These are phyloP conservation scores for Mycena latifolia DNA, from an alignment of 768 basidiomycete genomes.

Conservation along the genomic window DNA sequence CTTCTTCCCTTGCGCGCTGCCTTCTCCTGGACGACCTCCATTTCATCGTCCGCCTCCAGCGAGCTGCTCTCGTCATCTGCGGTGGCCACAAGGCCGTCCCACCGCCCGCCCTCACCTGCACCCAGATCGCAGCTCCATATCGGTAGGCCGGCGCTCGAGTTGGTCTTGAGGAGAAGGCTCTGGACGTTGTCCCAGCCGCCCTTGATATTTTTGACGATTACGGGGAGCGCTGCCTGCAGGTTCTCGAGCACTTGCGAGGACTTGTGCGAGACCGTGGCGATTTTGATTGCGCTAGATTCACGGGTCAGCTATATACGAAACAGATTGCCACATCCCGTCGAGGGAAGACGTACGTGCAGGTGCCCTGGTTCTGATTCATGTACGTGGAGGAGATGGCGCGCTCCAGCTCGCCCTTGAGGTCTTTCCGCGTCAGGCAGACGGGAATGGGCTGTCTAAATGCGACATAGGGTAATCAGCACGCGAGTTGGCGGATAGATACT, in stretches of 20 bases:
- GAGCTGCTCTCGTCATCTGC: constrained; percentile 44
- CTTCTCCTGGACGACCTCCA: constrained; percentile 39
- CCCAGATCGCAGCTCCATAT: constrained; percentile 90
- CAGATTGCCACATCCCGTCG: not conserved
- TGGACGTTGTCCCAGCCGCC: constrained; percentile 94
- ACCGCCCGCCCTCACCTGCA: constrained; percentile 67
- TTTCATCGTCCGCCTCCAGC: constrained; percentile 43
- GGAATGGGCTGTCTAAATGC: constrained; percentile 89
- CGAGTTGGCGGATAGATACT: not conserved
- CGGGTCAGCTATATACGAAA: not conserved
- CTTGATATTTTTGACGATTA: constrained; percentile 75
- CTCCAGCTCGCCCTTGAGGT: constrained; percentile 93
- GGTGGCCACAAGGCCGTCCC: constrained; percentile 60
- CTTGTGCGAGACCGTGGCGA: constrained; percentile 80
- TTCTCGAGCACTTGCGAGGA: constrained; percentile 84
- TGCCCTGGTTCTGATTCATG: constrained; percentile 95
- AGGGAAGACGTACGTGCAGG: constrained; percentile 79
- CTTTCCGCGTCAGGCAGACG: constrained; percentile 88
- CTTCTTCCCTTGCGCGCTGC: constrained; percentile 48
- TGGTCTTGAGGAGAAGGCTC: constrained; percentile 91
- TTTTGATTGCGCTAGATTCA: constrained; percentile 78
- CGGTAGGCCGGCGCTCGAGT: constrained; percentile 85
- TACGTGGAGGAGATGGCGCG: constrained; percentile 94
- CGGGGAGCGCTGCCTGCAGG: constrained; percentile 82
- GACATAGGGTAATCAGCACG: constrained; percentile 22